These are phyloP conservation scores for Westerdykella ornata DNA, from an alignment of 2,329 filamentous ascomycete genomes.

Conservation along the genomic window DNA sequence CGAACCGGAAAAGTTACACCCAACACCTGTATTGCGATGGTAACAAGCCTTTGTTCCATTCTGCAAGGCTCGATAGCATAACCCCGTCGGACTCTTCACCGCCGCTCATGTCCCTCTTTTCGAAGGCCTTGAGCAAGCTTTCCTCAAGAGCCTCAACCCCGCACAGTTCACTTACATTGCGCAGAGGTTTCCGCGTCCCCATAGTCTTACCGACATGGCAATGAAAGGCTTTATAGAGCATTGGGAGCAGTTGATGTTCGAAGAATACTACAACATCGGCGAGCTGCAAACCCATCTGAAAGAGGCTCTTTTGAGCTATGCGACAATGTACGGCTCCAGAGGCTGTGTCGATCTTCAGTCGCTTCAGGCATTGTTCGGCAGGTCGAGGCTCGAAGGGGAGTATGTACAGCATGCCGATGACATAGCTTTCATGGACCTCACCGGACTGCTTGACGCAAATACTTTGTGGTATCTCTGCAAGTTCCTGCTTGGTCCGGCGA, in stretches of 20 bases:
- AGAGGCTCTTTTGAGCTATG: constrained; percentile 50
- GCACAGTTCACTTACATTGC: constrained; percentile 17
- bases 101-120: no score
- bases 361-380: constrained; percentile 47
- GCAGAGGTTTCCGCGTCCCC: constrained; percentile 25
- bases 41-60: no score
- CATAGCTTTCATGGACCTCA: constrained; percentile 49
- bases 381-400: constrained; percentile 14
- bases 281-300: constrained; percentile 49
- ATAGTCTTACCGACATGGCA: constrained; percentile 46
- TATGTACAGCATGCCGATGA: constrained; percentile 34
- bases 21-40: no score
- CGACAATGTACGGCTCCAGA: constrained; percentile 46
- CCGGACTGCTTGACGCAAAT: constrained; percentile 44
- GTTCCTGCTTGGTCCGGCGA: constrained; percentile 24
- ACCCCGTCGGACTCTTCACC: no score
- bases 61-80: no score
- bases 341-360: constrained; percentile 38
- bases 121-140: background rate
- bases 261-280: constrained; percentile 50
- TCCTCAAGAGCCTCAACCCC: constrained; percentile 20
- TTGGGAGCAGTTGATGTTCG: constrained; percentile 52
- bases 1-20: no score
- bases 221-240: constrained; percentile 50
- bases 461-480: constrained; percentile 46